Base-by-base conservation (phyloP, 306 rosid genomes). In the Glycine tomentella region DNA sequence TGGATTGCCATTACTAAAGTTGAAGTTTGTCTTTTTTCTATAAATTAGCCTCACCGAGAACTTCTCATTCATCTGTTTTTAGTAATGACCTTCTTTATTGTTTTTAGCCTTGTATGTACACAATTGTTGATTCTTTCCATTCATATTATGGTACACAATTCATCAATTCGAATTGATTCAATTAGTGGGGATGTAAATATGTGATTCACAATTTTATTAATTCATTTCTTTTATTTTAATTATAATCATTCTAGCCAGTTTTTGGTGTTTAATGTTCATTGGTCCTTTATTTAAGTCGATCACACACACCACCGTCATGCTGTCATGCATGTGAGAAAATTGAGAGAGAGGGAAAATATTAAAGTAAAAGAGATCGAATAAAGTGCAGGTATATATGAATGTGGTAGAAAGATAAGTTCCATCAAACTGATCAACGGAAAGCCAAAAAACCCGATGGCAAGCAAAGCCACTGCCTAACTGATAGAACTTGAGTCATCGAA, bases 1-100 rank as follows among this genome's bases (percentile, higher is more conserved):
- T 92, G 90, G 93, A 88, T 88, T 91, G 96, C 77, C 94, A 92
- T 83, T 89, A 92, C 84, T 94, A 62, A 87, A 61, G 31, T 49
- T 56, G 56, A 53, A 34, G 7, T 56, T 66, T 31, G 74, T 61
- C 58, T 7, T 42, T 42, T 38, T 5, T 38, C 44, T 38, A 4
- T 38, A 42, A 42, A 42, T 42, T 42, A 42, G 46, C 8, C 46
- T 42, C 46, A 42, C 46, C 9, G 46, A 42, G 46, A 42, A 42
- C 7, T 38, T 38, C 44, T 42, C 46, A 25, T 25, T 25, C 9
- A 42, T 42, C 46, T 42, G 46, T 6, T 7, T 71, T 31, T 10
- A 68, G 44, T 3, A 40, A 82, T 81, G 38, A 78, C 78, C 15
- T 62, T 72, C 46, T 2, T 72, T 63, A 9, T 64, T 48, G 1